phyloP scores from a whole-genome alignment of 352 stramenopile genomes.

The Phytophthora citricola region DNA sequence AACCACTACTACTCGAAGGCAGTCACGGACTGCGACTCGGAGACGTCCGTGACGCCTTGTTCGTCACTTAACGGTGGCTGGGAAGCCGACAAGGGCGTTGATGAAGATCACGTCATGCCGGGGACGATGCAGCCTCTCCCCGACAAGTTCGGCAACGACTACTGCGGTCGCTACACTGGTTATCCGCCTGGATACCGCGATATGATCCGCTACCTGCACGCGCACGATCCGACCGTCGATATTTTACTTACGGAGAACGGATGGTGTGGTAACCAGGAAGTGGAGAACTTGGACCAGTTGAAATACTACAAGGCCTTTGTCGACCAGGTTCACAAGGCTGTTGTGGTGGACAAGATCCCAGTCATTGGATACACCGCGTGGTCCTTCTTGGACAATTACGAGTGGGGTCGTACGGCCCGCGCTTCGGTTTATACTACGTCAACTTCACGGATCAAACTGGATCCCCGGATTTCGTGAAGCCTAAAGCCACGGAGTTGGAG shows the following conservation, averaged over 20 bases:
- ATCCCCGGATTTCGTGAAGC: conserved; percentile 19
- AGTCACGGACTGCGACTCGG: conserved; percentile 50
- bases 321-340: conserved; percentile 42
- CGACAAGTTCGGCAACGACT: conserved; percentile 30
- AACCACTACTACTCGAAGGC: conserved; percentile 89
- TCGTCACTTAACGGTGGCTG: conserved; percentile 40
- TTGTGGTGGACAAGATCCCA: conserved; percentile 32
- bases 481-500: conserved; percentile 31
- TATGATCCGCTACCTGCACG: conserved; percentile 56
- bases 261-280: conserved; percentile 50
- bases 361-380: conserved; percentile 31
- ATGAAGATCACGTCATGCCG: conserved; percentile 47
- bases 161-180: conserved; percentile 47
- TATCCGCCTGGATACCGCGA: conserved; percentile 61
- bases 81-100: conserved; percentile 49
- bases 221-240: conserved; percentile 41
- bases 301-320: conserved; percentile 20
- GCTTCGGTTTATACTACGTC: conserved; percentile 62
- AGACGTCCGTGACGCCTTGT: conserved; percentile 40
- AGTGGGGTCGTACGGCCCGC: conserved; percentile 39
- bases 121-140: conserved; percentile 27
- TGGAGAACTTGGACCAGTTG: conserved; percentile 50
- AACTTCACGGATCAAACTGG: conserved; percentile 44
- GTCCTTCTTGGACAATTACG: conserved; percentile 33
- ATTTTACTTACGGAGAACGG: conserved; percentile 59